These are phyloP conservation scores for Hanseniaspora nectarophila DNA, from an alignment of 805 yeast species.

Conservation along the genomic window DNA sequence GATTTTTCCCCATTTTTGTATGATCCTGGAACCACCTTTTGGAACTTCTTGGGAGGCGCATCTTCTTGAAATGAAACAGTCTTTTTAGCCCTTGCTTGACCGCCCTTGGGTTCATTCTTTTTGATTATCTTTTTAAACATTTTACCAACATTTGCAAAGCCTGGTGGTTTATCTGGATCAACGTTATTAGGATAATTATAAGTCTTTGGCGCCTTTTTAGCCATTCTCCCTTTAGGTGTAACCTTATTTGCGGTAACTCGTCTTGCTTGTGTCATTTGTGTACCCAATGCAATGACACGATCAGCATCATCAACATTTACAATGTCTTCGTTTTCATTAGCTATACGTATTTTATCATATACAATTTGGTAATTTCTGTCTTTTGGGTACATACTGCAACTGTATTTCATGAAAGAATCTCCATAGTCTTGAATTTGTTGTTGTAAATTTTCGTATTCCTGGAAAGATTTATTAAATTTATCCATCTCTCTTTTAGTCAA, in stretches of 20 bases:
- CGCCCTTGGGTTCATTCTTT: not conserved
- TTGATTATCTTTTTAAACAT: constrained; percentile 6
- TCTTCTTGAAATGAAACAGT: not conserved
- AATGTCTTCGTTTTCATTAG: constrained; percentile 53
- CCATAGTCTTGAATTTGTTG: constrained; percentile 40
- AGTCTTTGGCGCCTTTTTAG: constrained; percentile 19
- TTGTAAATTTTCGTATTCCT: constrained; percentile 69
- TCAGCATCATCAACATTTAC: constrained; percentile 48
- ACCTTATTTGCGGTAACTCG: not conserved
- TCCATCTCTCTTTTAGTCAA: constrained; percentile 65
- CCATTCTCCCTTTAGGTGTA: constrained; percentile 17
- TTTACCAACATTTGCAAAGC: constrained; percentile 5
- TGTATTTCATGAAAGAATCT: constrained; percentile 33
- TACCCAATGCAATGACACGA: constrained; percentile 56
- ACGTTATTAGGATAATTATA: constrained; percentile 13
- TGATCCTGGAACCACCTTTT: constrained; percentile 6
- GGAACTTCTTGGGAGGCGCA: not conserved
- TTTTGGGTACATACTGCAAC: constrained; percentile 60
- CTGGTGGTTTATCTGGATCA: constrained; percentile 11
- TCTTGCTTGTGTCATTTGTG: constrained; percentile 35
- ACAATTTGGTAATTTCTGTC: constrained; percentile 9
- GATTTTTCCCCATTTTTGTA: not conserved
- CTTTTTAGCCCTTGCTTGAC: not conserved
- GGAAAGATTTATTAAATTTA: constrained; percentile 76
- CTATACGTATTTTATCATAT: constrained; percentile 43